Base-by-base conservation (phyloP, 106 monocot genomes). In the Alisma plantagoaquatica region DNA sequence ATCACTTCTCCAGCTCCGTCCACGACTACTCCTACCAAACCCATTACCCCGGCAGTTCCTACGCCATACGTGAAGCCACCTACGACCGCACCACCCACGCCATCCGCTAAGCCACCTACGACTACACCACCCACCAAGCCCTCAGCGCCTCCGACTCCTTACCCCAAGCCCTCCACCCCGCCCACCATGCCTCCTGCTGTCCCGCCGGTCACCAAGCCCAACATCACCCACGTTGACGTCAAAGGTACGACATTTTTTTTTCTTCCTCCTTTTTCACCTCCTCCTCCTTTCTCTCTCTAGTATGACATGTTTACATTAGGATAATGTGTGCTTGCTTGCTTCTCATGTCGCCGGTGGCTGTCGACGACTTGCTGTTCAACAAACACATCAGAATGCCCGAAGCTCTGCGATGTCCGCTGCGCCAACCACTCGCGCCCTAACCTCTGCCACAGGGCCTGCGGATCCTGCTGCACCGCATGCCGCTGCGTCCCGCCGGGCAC, bases 401-500 rank as follows among this genome's bases (percentile, higher is more conserved):
- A 44, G 29, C 29, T 60, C 19, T 60, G 60, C 60, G 20, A 17
- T 0, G 60, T 29, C 29, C 12, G 60, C 29, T 60, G 60, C 46
- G 6, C 44, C 46, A 30, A 46, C 30, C 25, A 60, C 60, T 46
- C 60, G 17, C 16, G 60, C 46, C 44, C 16, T 15, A 60, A 60
- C 46, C 46, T 30, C 29, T 60, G 60, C 46, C 15, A 46, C 29
- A 43, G 60, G 27, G 60, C 32, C 30, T 60, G 60, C 46, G 27
- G 47, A 25, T 30, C 60, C 5, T 60, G 60, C 60, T 60, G 60
- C 32, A 16, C 20, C 17, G 28, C 30, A 6, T 60, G 60, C 60
- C 16, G 23, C 0, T 60, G 60, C 46, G 60, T 60, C 12, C 60
- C 60, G 0, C 46, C 60, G 27, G 60, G 60, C 15, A 60, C 60